A percentile compares a stretch with the other conserved stretches of the same genome.
phyloP scores from a whole-genome alignment of 2,329 filamentous ascomycete species.

The Xylariaceae sp. region DNA sequence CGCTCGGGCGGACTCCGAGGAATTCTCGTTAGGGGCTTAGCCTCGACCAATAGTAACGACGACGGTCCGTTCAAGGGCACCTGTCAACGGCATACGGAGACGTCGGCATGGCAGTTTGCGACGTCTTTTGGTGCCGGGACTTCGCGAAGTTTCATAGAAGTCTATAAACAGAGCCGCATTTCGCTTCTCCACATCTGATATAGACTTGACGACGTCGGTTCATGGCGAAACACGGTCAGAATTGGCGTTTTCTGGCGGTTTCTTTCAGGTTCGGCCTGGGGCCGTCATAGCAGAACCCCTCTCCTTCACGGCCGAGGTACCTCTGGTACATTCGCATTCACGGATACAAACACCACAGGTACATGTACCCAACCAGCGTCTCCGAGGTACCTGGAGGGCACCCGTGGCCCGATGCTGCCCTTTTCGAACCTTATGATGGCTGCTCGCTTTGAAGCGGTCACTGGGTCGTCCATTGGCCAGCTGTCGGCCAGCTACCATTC shows the following conservation, averaged over 20 bases:
- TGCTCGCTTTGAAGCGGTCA: background rate
- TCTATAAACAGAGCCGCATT: conserved; percentile 29
- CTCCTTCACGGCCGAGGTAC: background rate
- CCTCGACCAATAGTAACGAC: conserved; percentile 24
- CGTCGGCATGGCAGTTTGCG: conserved; percentile 15
- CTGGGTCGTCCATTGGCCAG: background rate
- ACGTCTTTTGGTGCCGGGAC: conserved; percentile 25
- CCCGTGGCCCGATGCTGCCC: background rate
- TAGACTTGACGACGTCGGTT: conserved; percentile 23
- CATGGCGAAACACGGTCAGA: conserved; percentile 3
- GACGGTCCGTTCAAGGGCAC: conserved; percentile 11
- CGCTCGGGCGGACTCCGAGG: conserved; percentile 23
- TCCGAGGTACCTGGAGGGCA: background rate
- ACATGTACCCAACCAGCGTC: background rate
- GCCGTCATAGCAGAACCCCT: background rate
- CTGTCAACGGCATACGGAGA: conserved; percentile 16
- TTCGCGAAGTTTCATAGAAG: conserved; percentile 29
- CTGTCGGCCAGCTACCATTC: background rate
- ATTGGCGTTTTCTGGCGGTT: background rate
- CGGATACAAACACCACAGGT: background rate
- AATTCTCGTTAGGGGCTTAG: conserved; percentile 30
- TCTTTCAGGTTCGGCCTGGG: conserved; percentile 1
- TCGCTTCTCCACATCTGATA: conserved; percentile 28
- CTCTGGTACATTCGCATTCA: background rate
- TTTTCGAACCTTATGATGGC: background rate